These are phyloP conservation scores for Ogataea henricii DNA, from an alignment of 805 yeast genomes.

Conservation along the genomic window DNA sequence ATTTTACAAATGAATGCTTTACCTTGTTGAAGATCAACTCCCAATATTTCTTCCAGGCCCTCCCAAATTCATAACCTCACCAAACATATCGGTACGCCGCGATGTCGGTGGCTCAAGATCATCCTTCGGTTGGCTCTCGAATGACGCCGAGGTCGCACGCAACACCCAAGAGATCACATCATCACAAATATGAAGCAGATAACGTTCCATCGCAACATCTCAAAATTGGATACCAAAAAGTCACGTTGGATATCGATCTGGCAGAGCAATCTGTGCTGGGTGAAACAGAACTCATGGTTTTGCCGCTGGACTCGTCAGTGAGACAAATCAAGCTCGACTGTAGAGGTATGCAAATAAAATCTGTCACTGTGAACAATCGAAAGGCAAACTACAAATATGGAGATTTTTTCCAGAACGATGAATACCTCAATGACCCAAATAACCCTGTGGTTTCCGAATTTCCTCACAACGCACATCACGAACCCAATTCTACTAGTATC, in stretches of 20 bases:
- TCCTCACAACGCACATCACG: constrained; percentile 37
- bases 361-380: constrained; percentile 65
- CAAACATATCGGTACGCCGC: constrained; percentile 1
- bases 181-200: constrained; percentile 28
- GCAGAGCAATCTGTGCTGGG: constrained; percentile 63
- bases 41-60: background rate
- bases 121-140: constrained; percentile 27
- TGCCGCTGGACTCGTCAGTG: constrained; percentile 65
- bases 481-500: constrained; percentile 43
- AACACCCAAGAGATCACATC: constrained; percentile 28
- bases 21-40: too few relatives aligned
- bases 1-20: too few relatives aligned
- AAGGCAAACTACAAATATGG: constrained; percentile 55
- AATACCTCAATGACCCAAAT: constrained; percentile 33
- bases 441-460: constrained; percentile 35
- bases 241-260: constrained; percentile 77
- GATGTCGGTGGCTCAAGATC: constrained; percentile 19
- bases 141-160: constrained; percentile 25
- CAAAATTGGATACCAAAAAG: constrained; percentile 81
- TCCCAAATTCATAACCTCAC: too few relatives aligned
- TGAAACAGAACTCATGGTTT: constrained; percentile 76
- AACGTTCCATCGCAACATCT: constrained; percentile 45
- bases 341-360: constrained; percentile 66
- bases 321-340: constrained; percentile 73
- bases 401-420: constrained; percentile 48